Percentiles rank a stretch among this genome's conserved stretches.
Conservation (phyloP, 352 stramenopile species). For the Pythium rhizo-oryzae region DNA sequence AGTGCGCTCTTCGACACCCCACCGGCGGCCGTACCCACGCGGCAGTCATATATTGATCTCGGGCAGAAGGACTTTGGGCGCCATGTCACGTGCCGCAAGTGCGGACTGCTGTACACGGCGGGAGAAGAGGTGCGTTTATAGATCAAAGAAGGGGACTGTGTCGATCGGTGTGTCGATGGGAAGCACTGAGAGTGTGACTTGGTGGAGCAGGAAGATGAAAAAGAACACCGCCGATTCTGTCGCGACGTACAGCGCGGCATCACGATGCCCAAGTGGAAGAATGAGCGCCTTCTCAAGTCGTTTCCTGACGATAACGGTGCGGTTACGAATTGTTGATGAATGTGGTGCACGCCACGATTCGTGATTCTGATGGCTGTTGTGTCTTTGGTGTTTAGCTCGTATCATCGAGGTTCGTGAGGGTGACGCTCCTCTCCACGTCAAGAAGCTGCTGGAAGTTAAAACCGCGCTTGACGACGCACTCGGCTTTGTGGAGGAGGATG, state of each 20-base stretch:
- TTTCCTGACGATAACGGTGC: slow-evolving; percentile 44
- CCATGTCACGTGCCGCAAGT: slow-evolving; percentile 57
- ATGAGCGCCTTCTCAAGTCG: slow-evolving; percentile 48
- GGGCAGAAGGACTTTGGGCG: slow-evolving; percentile 74
- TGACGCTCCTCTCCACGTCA: slow-evolving; percentile 58
- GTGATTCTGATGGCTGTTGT: too few relatives aligned
- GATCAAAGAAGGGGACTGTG: too few relatives aligned
- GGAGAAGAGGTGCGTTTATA: slow-evolving; percentile 49
- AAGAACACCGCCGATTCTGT: slow-evolving; percentile 70
- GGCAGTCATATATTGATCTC: slow-evolving; percentile 76
- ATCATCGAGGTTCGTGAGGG: slow-evolving; percentile 67
- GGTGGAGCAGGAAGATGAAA: slow-evolving; percentile 58
- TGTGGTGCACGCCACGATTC: too few relatives aligned
- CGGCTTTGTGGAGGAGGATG: slow-evolving; percentile 51
- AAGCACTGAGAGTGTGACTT: too few relatives aligned
- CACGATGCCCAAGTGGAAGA: slow-evolving; percentile 67
- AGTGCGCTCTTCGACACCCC: slow-evolving; percentile 6
- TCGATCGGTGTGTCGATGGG: too few relatives aligned
- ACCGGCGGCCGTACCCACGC: slow-evolving; percentile 23
- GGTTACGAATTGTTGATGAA: not conserved
- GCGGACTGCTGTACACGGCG: slow-evolving; percentile 70
- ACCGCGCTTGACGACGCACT: slow-evolving; percentile 69
- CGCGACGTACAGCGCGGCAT: slow-evolving; percentile 44
- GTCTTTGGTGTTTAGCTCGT: slow-evolving; percentile 31
- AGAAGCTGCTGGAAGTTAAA: slow-evolving; percentile 80